Evolutionary conservation across 2,329 filamentous ascomycete genomes (phyloP).

Genomic region (Microascus cirrosus): DNA sequence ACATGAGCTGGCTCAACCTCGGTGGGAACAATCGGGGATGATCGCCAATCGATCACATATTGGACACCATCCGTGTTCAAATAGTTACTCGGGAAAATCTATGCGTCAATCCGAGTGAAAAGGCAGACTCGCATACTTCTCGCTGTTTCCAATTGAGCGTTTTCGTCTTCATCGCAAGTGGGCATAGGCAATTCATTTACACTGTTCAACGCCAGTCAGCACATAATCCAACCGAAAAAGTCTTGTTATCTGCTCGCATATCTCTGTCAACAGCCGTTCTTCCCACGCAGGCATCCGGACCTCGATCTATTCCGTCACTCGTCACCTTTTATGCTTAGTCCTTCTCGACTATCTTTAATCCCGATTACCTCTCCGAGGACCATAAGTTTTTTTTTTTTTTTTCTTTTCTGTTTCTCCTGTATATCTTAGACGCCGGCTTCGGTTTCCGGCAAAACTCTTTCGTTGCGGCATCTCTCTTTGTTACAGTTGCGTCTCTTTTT

Average conservation of each 20-base stretch:
- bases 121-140: not conserved
- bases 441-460: not conserved
- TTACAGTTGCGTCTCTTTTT: not conserved
- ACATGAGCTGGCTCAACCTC: conserved; percentile 76
- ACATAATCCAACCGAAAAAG: not conserved
- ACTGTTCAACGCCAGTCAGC: not conserved
- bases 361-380: not conserved
- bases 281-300: not conserved
- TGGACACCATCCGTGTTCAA: not conserved
- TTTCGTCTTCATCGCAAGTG: not conserved
- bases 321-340: not conserved
- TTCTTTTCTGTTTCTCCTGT: not conserved
- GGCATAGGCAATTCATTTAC: not conserved
- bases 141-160: not conserved
- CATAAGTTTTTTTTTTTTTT: not conserved
- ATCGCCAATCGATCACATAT: not conserved
- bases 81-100: not conserved
- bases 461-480: not conserved
- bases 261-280: not conserved
- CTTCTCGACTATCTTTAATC: not conserved
- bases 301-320: not conserved
- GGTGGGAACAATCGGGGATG: conserved; percentile 27
- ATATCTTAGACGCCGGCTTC: not conserved
- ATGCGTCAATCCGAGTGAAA: not conserved
- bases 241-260: not conserved